These are phyloP conservation scores for Dendrobium chrysotoxum DNA, from an alignment of 106 monocot genomes.

Conservation along the genomic window DNA sequence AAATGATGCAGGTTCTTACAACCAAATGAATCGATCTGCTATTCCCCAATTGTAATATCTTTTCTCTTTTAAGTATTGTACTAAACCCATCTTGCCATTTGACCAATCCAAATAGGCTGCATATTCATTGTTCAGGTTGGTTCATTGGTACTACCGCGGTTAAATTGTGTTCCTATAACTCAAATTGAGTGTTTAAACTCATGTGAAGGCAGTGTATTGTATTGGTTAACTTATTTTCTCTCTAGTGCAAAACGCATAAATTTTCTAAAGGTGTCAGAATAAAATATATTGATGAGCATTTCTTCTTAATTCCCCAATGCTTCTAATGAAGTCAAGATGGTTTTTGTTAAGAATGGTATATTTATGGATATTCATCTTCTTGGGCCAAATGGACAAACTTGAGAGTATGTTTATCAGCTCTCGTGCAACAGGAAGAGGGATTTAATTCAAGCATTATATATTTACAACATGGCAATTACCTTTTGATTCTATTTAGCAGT, in stretches of 20 bases:
- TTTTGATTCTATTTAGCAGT: neutral
- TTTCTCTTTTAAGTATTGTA: neutral
- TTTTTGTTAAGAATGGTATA: neutral
- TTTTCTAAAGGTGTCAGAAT: neutral
- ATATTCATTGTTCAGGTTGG: neutral
- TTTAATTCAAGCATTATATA: neutral
- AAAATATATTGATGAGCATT: neutral
- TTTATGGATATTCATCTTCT: neutral
- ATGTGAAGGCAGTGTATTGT: neutral
- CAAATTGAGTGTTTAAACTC: neutral
- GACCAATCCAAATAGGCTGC: neutral
- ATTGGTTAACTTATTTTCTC: neutral
- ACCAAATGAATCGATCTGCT: no score
- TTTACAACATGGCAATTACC: neutral
- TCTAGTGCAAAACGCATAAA: neutral
- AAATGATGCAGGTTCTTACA: no score
- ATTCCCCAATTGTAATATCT: no score
- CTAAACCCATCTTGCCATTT: neutral
- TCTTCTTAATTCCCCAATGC: neutral
- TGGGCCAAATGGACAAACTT: neutral
- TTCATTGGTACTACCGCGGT: neutral
- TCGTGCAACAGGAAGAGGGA: neutral
- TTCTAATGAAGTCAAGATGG: neutral
- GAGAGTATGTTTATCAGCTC: neutral
- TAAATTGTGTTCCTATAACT: neutral